These are phyloP conservation scores for Claviceps quebecensis DNA, from an alignment of 2,329 filamentous ascomycete genomes.

Conservation along the genomic window DNA sequence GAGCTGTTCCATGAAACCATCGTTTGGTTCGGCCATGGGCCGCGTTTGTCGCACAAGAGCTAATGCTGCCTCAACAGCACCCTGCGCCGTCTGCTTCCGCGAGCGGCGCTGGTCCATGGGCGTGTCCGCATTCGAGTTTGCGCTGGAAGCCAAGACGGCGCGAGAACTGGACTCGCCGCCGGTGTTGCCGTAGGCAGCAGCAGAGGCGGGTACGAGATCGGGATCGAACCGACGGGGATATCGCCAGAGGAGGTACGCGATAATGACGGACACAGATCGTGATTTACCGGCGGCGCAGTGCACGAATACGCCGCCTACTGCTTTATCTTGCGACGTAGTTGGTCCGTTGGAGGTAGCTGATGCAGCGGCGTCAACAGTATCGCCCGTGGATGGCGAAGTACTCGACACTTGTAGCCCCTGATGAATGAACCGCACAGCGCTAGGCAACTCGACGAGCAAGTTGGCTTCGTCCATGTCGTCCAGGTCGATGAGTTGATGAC, in stretches of 20 bases:
- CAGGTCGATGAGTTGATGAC: constrained; percentile 68
- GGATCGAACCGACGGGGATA: constrained; percentile 39
- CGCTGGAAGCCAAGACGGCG: not conserved
- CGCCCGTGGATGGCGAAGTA: not conserved
- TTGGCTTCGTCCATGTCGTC: constrained; percentile 88
- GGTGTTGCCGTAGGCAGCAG: constrained; percentile 10
- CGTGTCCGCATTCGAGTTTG: not conserved
- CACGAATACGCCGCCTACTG: constrained; percentile 32
- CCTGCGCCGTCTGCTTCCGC: constrained; percentile 22
- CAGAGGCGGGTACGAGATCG: constrained; percentile 16
- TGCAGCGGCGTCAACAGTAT: not conserved
- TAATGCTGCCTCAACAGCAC: constrained; percentile 49
- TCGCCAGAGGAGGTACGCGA: constrained; percentile 72
- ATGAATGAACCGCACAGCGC: constrained; percentile 71
- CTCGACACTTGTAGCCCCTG: not conserved
- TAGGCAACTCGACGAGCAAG: constrained; percentile 65
- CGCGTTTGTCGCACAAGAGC: constrained; percentile 54
- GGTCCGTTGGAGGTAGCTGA: no score
- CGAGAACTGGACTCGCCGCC: constrained; percentile 1
- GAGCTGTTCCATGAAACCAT: constrained; percentile 82
- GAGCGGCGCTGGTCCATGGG: constrained; percentile 5
- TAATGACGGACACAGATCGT: constrained; percentile 68
- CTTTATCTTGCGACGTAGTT: no score
- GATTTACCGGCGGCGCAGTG: constrained; percentile 92
- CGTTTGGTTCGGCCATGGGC: constrained; percentile 74